phyloP scores from a whole-genome alignment of 495 filamentous ascomycete species.

The Hyaloscypha bicolor region DNA sequence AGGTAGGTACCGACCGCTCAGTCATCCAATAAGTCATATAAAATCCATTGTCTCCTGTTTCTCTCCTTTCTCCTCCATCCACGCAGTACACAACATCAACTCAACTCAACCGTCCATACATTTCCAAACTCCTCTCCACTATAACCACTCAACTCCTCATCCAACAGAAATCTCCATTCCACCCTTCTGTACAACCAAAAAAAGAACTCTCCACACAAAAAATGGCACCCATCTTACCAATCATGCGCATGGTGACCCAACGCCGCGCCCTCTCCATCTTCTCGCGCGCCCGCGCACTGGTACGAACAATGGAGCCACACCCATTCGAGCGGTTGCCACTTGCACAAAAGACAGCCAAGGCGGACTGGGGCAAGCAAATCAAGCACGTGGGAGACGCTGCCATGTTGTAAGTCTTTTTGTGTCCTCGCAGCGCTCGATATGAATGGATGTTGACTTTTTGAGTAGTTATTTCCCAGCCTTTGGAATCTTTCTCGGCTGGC shows the following conservation, averaged over 20 bases:
- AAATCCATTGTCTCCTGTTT: constrained; percentile 2
- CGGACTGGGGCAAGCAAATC: constrained; percentile 28
- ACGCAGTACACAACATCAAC: constrained; percentile 4
- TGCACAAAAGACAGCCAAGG: constrained; percentile 13
- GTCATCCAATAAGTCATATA: neutral
- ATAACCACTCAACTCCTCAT: neutral
- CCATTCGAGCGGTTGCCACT: constrained; percentile 24
- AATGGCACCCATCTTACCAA: constrained; percentile 14
- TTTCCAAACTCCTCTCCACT: neutral
- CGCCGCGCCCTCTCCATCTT: constrained; percentile 17
- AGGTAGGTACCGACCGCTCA: constrained; percentile 3
- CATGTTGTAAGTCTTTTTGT: constrained; percentile 19
- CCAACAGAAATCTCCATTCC: neutral
- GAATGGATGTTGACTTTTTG: neutral
- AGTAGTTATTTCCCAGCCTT: constrained; percentile 28
- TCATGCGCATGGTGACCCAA: constrained; percentile 12
- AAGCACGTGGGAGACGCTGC: constrained; percentile 11
- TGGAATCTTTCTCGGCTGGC: constrained; percentile 26
- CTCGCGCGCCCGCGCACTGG: constrained; percentile 12
- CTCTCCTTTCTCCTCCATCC: neutral
- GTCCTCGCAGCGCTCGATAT: no score
- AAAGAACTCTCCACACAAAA: neutral
- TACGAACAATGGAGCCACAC: constrained; percentile 17
- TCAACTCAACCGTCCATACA: constrained; percentile 2
- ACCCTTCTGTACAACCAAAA: neutral